Percentiles rank a stretch among this genome's conserved stretches.
phyloP scores from a whole-genome alignment of 306 rosid genomes.

The Cyamopsis tetragonoloba region DNA sequence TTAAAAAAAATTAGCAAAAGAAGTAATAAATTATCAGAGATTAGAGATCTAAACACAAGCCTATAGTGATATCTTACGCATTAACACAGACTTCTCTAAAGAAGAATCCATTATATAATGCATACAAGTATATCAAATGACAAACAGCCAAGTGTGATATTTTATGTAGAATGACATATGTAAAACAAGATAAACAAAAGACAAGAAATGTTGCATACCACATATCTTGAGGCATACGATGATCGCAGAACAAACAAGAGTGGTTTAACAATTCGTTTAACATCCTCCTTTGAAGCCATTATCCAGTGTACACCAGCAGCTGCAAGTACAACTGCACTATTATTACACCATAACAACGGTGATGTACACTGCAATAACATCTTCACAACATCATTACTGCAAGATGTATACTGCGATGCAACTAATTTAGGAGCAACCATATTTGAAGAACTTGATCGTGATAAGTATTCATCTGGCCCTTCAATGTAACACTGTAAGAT shows the following conservation, averaged over 20 bases:
- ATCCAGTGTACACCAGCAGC: constrained; percentile 95
- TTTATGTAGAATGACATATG: neutral
- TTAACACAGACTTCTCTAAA: constrained; percentile 17
- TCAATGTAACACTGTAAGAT: constrained; percentile 77
- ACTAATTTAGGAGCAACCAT: constrained; percentile 46
- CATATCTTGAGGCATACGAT: constrained; percentile 75
- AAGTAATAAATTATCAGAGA: neutral
- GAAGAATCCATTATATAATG: neutral
- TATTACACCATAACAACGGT: constrained; percentile 92
- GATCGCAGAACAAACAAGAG: constrained; percentile 80
- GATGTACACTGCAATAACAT: constrained; percentile 84
- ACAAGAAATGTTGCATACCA: constrained; percentile 52
- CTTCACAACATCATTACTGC: constrained; percentile 65
- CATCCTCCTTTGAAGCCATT: constrained; percentile 68
- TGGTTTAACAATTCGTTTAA: constrained; percentile 76
- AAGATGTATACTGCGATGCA: constrained; percentile 54
- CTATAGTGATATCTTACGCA: neutral
- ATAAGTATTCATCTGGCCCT: constrained; percentile 89
- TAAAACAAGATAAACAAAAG: constrained; percentile 13
- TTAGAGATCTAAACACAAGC: neutral
- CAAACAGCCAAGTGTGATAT: constrained; percentile 10
- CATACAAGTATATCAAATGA: neutral
- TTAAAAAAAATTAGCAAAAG: neutral
- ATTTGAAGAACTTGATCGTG: constrained; percentile 58
- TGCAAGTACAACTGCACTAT: constrained; percentile 95